phyloP scores from a whole-genome alignment of 176 grass and related monocot species.

The Olyra latifolia region DNA sequence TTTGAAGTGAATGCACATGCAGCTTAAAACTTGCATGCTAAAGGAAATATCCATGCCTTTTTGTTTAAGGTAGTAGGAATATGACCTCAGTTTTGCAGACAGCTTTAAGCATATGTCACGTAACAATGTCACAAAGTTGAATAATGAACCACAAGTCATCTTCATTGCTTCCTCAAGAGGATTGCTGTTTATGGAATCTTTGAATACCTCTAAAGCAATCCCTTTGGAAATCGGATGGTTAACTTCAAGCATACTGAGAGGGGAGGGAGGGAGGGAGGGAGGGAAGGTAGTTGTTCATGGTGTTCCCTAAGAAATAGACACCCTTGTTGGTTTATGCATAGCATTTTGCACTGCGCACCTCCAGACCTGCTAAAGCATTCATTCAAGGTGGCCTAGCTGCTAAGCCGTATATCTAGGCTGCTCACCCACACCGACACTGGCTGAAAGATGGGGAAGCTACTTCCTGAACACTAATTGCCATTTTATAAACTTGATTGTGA shows the following conservation, averaged over 20 bases:
- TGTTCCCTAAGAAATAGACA: constrained; percentile 7
- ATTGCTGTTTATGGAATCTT: background rate
- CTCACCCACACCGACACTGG: background rate
- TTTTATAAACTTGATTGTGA: background rate
- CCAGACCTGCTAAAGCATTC: background rate
- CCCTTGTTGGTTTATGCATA: background rate
- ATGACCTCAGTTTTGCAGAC: background rate
- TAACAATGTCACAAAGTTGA: background rate
- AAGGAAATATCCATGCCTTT: background rate
- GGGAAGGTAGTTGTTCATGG: background rate
- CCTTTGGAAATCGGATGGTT: background rate
- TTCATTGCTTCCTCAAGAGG: background rate
- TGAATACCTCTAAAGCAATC: background rate
- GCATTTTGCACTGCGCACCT: background rate
- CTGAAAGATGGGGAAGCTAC: background rate
- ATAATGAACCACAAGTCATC: background rate
- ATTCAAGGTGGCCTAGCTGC: background rate
- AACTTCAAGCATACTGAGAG: background rate
- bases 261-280: too few relatives aligned
- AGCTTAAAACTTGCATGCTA: background rate
- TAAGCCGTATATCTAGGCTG: background rate
- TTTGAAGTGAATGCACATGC: constrained; percentile 8
- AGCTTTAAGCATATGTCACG: background rate
- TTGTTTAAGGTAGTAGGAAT: background rate
- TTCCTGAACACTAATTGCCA: background rate